Conservation (phyloP, 2,329 filamentous ascomycete genomes). For the Talaromyces sp. region DNA sequence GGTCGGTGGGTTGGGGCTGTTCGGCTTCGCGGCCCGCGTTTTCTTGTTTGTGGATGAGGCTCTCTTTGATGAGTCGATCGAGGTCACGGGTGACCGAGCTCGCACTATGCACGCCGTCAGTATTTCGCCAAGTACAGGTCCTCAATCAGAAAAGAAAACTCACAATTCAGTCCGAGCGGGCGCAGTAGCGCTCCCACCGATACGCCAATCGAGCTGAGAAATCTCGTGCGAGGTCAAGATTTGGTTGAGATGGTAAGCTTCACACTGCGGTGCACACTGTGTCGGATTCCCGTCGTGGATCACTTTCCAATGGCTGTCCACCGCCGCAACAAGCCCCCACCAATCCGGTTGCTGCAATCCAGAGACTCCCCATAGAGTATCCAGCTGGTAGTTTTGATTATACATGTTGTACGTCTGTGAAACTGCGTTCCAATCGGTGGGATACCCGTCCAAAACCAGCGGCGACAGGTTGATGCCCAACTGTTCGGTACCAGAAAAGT, state of each 20-base stretch:
- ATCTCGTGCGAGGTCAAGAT: conserved; percentile 36
- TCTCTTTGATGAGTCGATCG: conserved; percentile 41
- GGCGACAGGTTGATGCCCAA: conserved; percentile 34
- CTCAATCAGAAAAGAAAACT: conserved; percentile 19
- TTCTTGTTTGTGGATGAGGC: conserved; percentile 24
- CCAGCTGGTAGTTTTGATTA: conserved; percentile 40
- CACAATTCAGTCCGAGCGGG: conserved; percentile 42
- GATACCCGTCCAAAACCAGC: conserved; percentile 38
- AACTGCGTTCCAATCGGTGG: conserved; percentile 38
- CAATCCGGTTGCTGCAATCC: conserved; percentile 42
- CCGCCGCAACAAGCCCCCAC: conserved; percentile 42
- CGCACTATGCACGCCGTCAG: conserved; percentile 27
- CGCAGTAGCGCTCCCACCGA: conserved; percentile 30
- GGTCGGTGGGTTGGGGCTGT: conserved; percentile 2
- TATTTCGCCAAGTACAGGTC: conserved; percentile 26
- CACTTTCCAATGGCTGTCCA: conserved; percentile 44
- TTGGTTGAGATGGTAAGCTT: conserved; percentile 34
- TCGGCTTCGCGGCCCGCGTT: conserved; percentile 17
- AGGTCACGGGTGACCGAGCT: conserved; percentile 41
- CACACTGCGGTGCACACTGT: conserved; percentile 32
- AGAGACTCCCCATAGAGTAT: conserved; percentile 41
- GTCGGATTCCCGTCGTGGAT: conserved; percentile 34
- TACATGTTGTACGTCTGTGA: conserved; percentile 37
- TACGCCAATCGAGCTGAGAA: conserved; percentile 34
- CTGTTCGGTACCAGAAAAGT: conserved; percentile 25